Evolutionary conservation across 306 rosid species (phyloP), one percentile per base, ranked within the genome.

Genomic region (Ochetophila trinervis): DNA sequence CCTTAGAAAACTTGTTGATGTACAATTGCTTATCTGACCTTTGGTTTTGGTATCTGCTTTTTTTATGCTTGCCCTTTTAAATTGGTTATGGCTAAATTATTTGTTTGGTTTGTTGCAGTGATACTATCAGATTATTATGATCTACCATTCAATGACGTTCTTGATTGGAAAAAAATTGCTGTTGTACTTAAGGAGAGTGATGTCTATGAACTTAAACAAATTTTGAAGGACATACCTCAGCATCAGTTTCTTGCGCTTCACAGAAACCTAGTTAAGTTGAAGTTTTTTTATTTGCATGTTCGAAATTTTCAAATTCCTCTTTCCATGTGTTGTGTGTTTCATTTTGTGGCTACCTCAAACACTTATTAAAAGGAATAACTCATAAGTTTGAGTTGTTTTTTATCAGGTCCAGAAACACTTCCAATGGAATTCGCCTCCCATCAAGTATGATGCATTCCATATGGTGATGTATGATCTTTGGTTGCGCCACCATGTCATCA

Each of bases 401-500:
- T 71, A 55, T 72, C 88, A 93, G 99, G 86, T 88, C 78, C 99
- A 93, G 87, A 86, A 63, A 63, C 99, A 93, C 70, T 93, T 87
- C 77, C 91, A 90, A 42, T 93, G 99, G 99, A 90, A 93, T 77
- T 66, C 99, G 8, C 97, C 97, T 3, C 91, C 99, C 14, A 42
- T 81, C 60, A 84, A 78, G 73, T 78, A 53, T 30, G 97, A 94
- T 80, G 96, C 91, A 66, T 90, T 94, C 72, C 95, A 94, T 73
- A 83, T 90, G 99, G 96, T 90, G 51, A 94, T 90, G 94, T 90
- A 93, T 70, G 96, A 94, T 53, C 96, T 94, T 61, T 94, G 99
- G 96, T 71, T 90, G 75, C 96, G 90, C 73, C 97, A 75, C 71
- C 91, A 86, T 83, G 84, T 85, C n/a, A 77, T 94, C 75, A 82